Base-by-base conservation (phyloP, 2,329 filamentous ascomycete species). In the Sporothrix brunneoviolacea region DNA sequence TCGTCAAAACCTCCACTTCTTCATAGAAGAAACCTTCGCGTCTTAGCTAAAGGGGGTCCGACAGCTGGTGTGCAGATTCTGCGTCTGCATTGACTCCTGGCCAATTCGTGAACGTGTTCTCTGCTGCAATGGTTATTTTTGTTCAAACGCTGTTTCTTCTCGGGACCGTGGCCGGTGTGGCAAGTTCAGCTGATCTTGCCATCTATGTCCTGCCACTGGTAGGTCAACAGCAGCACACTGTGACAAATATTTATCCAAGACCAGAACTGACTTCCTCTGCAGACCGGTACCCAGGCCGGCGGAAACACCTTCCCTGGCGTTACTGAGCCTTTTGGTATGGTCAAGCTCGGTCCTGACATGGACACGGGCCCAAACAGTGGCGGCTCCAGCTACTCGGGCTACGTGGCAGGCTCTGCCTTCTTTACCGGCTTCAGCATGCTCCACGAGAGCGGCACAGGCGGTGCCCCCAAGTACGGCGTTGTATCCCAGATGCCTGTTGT, bases 381-480 rank as follows among this genome's bases (percentile, higher is more conserved):
- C 8, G 27, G 7, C 9, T 75, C 79, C 55, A 68, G 70, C 19
- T 79, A 79, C 57, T 78, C 75, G 3, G 76, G 76, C 15, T 80
- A 77, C 53, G 67, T 70, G 41, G 59, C 70, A 0, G 52, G 52
- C 18, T 16, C 24, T 3, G 35, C 46, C 32, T 56, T 48, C 24
- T 56, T 83, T 55, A 77, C 73, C 2, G 80, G 77, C 16, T 82
- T 83, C 62, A 79, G 75, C 52, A 71, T 84, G 74, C 77, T 84
- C 59, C 82, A 84, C 56, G 80, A 84, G 60, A 78, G 76, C 54
- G 82, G 82, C 3, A 87, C 82, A 0, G 83, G 83, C 8, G 83
- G 83, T 2, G 80, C 80, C 2, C 81, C 83, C 1, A 86, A 86
- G 62, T 87, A 86, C 54, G 83, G 83, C 4, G 79, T 84, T 2